A percentile compares a stretch with the other conserved stretches of the same genome.
Conservation (phyloP, 2,329 filamentous ascomycete species). For the Calonectria ilicicola region DNA sequence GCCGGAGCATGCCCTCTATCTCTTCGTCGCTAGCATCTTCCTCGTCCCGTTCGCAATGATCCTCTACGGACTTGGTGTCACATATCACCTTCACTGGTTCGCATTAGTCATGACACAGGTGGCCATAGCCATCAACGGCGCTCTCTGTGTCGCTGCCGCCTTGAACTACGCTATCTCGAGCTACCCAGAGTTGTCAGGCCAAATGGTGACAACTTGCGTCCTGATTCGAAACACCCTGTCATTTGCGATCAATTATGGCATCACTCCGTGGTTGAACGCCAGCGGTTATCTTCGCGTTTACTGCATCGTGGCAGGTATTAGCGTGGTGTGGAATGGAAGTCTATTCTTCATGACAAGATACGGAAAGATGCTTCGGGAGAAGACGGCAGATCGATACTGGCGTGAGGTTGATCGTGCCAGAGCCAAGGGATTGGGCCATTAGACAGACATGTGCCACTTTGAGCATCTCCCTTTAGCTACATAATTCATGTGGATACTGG, state of each 20-base stretch:
- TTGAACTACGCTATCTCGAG: conserved; percentile 46
- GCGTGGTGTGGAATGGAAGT: conserved; percentile 21
- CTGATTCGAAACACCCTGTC: conserved; percentile 53
- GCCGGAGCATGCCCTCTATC: conserved; percentile 60
- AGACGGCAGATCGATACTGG: conserved; percentile 21
- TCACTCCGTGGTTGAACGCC: conserved; percentile 42
- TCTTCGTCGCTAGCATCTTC: conserved; percentile 52
- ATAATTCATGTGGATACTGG: not conserved
- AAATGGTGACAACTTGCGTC: conserved; percentile 46
- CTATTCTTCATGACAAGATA: conserved; percentile 20
- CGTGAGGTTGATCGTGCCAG: conserved; percentile 19
- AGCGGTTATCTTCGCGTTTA: conserved; percentile 22
- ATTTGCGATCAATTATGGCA: conserved; percentile 53
- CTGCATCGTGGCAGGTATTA: conserved; percentile 22
- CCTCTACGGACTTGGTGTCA: conserved; percentile 53
- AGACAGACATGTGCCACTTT: not conserved
- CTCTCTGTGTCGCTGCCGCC: conserved; percentile 40
- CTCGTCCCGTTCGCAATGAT: conserved; percentile 55
- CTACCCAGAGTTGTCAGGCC: conserved; percentile 46
- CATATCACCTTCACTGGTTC: conserved; percentile 47
- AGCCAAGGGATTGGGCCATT: conserved; percentile 9
- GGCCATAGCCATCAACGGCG: conserved; percentile 42
- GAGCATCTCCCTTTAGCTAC: not conserved
- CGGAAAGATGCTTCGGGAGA: conserved; percentile 14
- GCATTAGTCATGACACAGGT: conserved; percentile 44